Percentiles rank a stretch among this genome's conserved stretches.
Conservation (phyloP, 768 basidiomycete genomes). For the Lactifluus volemus region DNA sequence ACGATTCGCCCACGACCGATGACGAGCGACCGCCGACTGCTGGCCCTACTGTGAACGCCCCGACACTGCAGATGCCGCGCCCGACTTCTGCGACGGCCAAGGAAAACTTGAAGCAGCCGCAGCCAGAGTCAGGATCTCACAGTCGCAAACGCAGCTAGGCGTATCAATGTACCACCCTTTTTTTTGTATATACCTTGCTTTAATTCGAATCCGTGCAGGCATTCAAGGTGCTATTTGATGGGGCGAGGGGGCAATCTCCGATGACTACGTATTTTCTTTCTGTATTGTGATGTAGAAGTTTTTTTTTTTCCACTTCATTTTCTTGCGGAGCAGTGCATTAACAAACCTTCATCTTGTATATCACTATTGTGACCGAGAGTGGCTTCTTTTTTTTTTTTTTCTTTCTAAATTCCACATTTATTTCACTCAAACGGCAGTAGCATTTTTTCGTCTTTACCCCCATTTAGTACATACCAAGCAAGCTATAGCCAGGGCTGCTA, state of each 20-base stretch:
- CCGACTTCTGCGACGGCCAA: constrained; percentile 20
- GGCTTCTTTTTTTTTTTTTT: neutral
- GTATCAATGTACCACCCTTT: neutral
- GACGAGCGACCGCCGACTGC: constrained; percentile 13
- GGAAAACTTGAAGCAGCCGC: constrained; percentile 20
- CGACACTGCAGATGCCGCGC: constrained; percentile 15
- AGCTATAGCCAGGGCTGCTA: too few species aligned
- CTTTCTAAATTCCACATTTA: neutral
- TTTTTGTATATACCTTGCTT: neutral
- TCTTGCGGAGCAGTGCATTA: neutral
- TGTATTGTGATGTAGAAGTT: neutral
- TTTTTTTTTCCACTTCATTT: neutral
- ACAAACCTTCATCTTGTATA: neutral
- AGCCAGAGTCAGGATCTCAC: constrained; percentile 2
- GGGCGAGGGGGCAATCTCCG: neutral
- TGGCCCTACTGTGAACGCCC: neutral
- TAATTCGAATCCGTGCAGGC: neutral
- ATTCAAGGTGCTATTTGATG: neutral
- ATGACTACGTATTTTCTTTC: neutral
- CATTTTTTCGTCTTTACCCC: too few species aligned
- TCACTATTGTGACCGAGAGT: neutral
- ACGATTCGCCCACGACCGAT: constrained; percentile 24
- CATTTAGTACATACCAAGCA: too few species aligned
- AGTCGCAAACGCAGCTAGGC: constrained; percentile 13
- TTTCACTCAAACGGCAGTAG: too few species aligned